phyloP scores from a whole-genome alignment of 1,284 basidiomycete genomes.

The Cryptococcus sp. region DNA sequence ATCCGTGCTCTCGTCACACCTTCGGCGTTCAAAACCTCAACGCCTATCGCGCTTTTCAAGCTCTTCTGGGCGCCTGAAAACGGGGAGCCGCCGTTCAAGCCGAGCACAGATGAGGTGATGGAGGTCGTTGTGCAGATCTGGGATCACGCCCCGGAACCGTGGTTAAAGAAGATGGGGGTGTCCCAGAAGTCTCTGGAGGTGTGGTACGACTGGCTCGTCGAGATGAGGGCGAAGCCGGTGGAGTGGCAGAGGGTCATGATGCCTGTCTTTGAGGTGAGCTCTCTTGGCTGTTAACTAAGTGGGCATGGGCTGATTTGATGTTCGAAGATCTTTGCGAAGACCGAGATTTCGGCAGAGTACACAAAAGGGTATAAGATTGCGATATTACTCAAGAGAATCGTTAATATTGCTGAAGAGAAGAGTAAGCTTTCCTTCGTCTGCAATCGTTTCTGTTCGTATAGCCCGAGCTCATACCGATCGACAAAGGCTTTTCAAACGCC shows the following conservation, averaged over 20 bases:
- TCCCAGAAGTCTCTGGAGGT: slow-evolving; percentile 21
- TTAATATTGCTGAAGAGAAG: slow-evolving; percentile 14
- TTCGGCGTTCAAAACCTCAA: slow-evolving; percentile 12
- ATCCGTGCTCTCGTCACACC: slow-evolving; percentile 11
- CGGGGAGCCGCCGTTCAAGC: slow-evolving; percentile 16
- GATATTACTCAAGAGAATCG: slow-evolving; percentile 14
- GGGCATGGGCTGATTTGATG: background rate
- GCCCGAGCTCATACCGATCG: background rate
- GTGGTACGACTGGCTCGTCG: slow-evolving; percentile 25
- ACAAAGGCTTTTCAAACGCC: slow-evolving; percentile 8
- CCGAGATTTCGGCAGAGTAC: slow-evolving; percentile 35
- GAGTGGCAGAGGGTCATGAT: slow-evolving; percentile 29
- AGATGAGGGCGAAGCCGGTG: slow-evolving; percentile 20
- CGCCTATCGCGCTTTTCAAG: slow-evolving; percentile 28
- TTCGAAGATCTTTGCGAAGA: slow-evolving; percentile 28
- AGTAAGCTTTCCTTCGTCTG: slow-evolving; percentile 11
- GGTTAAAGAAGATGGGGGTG: slow-evolving; percentile 32
- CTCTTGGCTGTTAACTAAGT: too few species aligned
- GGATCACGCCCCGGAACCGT: slow-evolving; percentile 22
- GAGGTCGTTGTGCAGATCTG: slow-evolving; percentile 24
- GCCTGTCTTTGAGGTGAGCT: slow-evolving; percentile 24
- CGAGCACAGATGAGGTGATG: slow-evolving; percentile 23
- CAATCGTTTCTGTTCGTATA: background rate
- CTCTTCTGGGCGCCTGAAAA: slow-evolving; percentile 16
- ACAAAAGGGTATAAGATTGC: slow-evolving; percentile 25